Conservation (phyloP, 352 stramenopile species). For the Pythium utonaiense region DNA sequence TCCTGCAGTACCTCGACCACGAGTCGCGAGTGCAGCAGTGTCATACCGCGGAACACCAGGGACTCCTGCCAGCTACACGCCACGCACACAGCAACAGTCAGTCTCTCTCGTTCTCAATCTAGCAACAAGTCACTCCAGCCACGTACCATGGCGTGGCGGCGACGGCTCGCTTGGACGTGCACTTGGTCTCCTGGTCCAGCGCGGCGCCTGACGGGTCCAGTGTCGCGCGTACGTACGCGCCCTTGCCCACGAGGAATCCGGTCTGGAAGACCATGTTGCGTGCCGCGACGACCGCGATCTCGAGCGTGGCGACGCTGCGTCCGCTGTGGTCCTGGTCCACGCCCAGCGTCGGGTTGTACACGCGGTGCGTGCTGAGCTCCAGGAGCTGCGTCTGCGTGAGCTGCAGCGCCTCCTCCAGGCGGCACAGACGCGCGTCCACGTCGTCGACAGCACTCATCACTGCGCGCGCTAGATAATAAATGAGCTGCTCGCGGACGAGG, state of each 20-base stretch:
- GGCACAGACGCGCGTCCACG: slow-evolving; percentile 50
- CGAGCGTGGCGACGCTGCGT: slow-evolving; percentile 40
- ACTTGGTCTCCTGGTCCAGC: slow-evolving; percentile 24
- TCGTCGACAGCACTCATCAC: slow-evolving; percentile 67
- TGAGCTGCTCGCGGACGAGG: neutral
- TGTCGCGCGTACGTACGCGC: slow-evolving; percentile 48
- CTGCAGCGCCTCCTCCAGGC: slow-evolving; percentile 44
- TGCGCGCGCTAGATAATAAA: neutral
- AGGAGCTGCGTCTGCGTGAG: slow-evolving; percentile 42
- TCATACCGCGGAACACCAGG: slow-evolving; percentile 42
- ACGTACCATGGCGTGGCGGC: slow-evolving; percentile 22
- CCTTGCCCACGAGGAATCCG: slow-evolving; percentile 45
- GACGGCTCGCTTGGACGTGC: slow-evolving; percentile 36
- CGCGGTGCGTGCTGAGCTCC: slow-evolving; percentile 38
- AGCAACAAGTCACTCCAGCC: neutral
- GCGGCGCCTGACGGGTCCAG: slow-evolving; percentile 29
- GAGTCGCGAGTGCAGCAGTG: slow-evolving; percentile 37
- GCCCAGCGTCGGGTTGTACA: slow-evolving; percentile 42
- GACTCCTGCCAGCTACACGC: slow-evolving; percentile 37
- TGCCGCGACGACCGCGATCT: slow-evolving; percentile 37
- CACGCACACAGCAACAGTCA: neutral
- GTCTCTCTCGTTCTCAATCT: too few relatives aligned
- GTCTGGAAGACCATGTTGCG: slow-evolving; percentile 46
- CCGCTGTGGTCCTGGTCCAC: slow-evolving; percentile 53
- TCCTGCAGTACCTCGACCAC: slow-evolving; percentile 60